phyloP scores from a whole-genome alignment of 768 basidiomycete species.

The Suillus tomentosus region DNA sequence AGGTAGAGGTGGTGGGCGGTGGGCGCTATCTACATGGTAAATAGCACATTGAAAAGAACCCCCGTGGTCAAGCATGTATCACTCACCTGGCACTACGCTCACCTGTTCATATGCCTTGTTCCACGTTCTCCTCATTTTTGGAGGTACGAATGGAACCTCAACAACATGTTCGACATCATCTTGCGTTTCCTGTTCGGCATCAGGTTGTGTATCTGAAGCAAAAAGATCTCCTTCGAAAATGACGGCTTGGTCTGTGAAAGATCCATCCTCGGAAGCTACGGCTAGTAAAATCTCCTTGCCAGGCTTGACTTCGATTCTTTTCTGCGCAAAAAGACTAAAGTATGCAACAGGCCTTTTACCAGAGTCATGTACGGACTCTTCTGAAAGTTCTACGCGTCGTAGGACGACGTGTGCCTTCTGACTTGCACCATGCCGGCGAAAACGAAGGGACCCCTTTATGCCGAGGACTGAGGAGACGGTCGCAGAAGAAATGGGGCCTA shows the following conservation, averaged over 20 bases:
- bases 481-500: slow-evolving; percentile 28
- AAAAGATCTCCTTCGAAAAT: slow-evolving; percentile 56
- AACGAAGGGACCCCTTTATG: slow-evolving; percentile 60
- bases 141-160: slow-evolving; percentile 48
- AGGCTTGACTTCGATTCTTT: slow-evolving; percentile 68
- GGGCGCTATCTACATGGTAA: slow-evolving; percentile 25
- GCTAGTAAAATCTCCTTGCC: slow-evolving; percentile 72
- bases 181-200: slow-evolving; percentile 44
- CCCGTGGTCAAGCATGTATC: slow-evolving; percentile 2
- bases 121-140: slow-evolving; percentile 68
- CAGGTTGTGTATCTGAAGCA: slow-evolving; percentile 37
- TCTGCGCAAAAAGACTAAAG: slow-evolving; percentile 68
- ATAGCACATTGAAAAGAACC: slow-evolving; percentile 8
- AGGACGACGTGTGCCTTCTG: slow-evolving; percentile 72
- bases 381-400: slow-evolving; percentile 56
- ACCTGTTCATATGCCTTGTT: slow-evolving; percentile 49
- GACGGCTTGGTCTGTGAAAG: slow-evolving; percentile 57
- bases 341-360: slow-evolving; percentile 44
- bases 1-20: slow-evolving; percentile 24
- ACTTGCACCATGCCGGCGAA: slow-evolving; percentile 64
- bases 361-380: slow-evolving; percentile 46
- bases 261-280: slow-evolving; percentile 52
- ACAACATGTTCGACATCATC: slow-evolving; percentile 43
- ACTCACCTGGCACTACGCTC: slow-evolving; percentile 43
- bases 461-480: slow-evolving; percentile 59